These are phyloP conservation scores for Suillus americanus DNA, from an alignment of 768 basidiomycete species.

Conservation along the genomic window DNA sequence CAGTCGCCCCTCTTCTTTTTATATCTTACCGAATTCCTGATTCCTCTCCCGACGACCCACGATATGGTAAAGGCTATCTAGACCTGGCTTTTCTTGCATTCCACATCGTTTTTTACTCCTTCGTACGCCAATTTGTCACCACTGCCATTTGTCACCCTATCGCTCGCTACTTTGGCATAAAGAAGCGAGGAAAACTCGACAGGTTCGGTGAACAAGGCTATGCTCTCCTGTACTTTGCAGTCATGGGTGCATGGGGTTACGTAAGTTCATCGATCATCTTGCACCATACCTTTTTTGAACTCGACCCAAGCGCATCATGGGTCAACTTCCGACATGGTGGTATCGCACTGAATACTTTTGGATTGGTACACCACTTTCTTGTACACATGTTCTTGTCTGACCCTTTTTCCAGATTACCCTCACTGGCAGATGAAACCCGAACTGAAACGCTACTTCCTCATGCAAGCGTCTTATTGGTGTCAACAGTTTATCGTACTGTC, in stretches of 20 bases:
- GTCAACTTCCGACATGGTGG: constrained; percentile 80
- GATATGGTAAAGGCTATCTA: constrained; percentile 69
- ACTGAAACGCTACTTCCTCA: constrained; percentile 90
- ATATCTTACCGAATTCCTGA: constrained; percentile 62
- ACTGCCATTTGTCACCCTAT: constrained; percentile 64
- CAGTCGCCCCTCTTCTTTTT: constrained; percentile 70
- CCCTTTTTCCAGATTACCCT: constrained; percentile 64
- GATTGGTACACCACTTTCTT: constrained; percentile 49
- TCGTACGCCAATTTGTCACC: constrained; percentile 75
- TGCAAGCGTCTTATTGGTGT: constrained; percentile 92
- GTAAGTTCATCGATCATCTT: constrained; percentile 46
- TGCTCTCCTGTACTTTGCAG: constrained; percentile 74
- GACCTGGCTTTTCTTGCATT: constrained; percentile 83
- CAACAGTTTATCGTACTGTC: constrained; percentile 89
- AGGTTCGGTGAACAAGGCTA: constrained; percentile 94
- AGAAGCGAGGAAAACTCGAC: constrained; percentile 62
- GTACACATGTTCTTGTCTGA: not conserved
- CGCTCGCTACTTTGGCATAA: constrained; percentile 71
- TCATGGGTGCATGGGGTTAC: constrained; percentile 73
- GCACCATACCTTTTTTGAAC: not conserved
- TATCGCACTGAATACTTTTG: constrained; percentile 83
- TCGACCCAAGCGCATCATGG: constrained; percentile 71
- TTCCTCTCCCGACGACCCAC: constrained; percentile 52
- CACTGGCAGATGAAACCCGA: constrained; percentile 84
- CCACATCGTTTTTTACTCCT: constrained; percentile 86